These are phyloP conservation scores for Cyberlindnera nakhonratchasimensis DNA, from an alignment of 805 yeast species.

Conservation along the genomic window DNA sequence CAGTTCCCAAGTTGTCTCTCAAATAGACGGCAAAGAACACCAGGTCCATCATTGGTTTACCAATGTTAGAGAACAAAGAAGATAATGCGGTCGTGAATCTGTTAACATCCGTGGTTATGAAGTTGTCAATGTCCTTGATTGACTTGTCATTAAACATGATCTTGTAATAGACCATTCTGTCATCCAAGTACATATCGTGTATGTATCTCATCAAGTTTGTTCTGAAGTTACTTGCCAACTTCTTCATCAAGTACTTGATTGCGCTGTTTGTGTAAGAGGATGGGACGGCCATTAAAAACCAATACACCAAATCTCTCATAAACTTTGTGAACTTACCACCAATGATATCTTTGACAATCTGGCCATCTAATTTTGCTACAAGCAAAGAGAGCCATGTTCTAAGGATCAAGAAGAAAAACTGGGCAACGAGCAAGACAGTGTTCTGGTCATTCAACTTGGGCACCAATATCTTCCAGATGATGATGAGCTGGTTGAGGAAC, in stretches of 20 bases:
- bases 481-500: conserved; percentile 67
- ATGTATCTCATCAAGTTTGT: conserved; percentile 79
- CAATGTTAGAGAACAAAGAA: conserved; percentile 80
- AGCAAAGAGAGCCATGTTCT: conserved; percentile 85
- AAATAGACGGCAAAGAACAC: conserved; percentile 80
- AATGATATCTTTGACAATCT: conserved; percentile 83
- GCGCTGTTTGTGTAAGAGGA: conserved; percentile 91
- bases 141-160: conserved; percentile 47
- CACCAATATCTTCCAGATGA: conserved; percentile 78
- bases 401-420: conserved; percentile 68
- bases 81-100: conserved; percentile 79
- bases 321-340: conserved; percentile 76
- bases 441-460: conserved; percentile 71
- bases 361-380: conserved; percentile 89
- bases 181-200: conserved; percentile 85
- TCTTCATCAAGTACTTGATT: conserved; percentile 73
- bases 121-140: conserved; percentile 70
- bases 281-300: conserved; percentile 90
- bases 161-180: conserved; percentile 79
- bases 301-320: conserved; percentile 70
- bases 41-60: conserved; percentile 87
- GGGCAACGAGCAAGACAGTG: conserved; percentile 60
- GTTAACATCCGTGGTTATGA: conserved; percentile 79
- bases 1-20: conserved; percentile 79
- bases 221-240: conserved; percentile 79